A percentile compares a stretch with the other conserved stretches of the same genome.
These are phyloP conservation scores for Metarhizium robertsii DNA, from an alignment of 2,329 filamentous ascomycete genomes.

Conservation along the genomic window DNA sequence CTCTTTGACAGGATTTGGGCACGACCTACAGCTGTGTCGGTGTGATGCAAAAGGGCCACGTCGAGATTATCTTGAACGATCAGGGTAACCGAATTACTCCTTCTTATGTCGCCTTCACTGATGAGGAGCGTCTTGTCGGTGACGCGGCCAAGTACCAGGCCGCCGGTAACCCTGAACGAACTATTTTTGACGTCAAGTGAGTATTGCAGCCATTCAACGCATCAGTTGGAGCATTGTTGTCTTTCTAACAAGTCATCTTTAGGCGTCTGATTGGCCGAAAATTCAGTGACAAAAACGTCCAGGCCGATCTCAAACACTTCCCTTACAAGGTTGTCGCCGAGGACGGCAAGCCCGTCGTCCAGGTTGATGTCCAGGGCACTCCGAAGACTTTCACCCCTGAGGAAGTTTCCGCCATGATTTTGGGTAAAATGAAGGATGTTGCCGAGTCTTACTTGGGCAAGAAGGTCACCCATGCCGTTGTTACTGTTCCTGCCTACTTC, in stretches of 20 bases:
- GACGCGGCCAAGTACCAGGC: slow-evolving; percentile 97
- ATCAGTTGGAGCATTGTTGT: too few species aligned
- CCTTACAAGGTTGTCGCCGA: slow-evolving; percentile 90
- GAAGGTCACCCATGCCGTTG: slow-evolving; percentile 79
- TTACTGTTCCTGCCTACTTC: slow-evolving; percentile 96
- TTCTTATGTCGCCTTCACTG: slow-evolving; percentile 92
- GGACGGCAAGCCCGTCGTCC: slow-evolving; percentile 79
- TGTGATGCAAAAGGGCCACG: slow-evolving; percentile 93
- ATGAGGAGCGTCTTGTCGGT: slow-evolving; percentile 93
- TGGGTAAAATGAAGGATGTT: slow-evolving; percentile 78
- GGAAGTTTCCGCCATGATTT: slow-evolving; percentile 72
- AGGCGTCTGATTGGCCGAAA: slow-evolving; percentile 82
- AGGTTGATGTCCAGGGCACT: slow-evolving; percentile 57
- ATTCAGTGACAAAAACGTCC: slow-evolving; percentile 75
- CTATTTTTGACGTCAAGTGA: slow-evolving; percentile 78
- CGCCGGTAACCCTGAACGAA: slow-evolving; percentile 65
- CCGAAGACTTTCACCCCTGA: slow-evolving; percentile 71
- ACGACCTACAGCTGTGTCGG: slow-evolving; percentile 85
- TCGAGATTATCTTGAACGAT: slow-evolving; percentile 93
- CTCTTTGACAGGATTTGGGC: slow-evolving; percentile 56
- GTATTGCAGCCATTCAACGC: slow-evolving; percentile 20
- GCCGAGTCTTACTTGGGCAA: slow-evolving; percentile 72
- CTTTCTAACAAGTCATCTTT: neutral
- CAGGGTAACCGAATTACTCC: slow-evolving; percentile 95
- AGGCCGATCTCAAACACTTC: slow-evolving; percentile 95